Evolutionary conservation across 2,329 filamentous ascomycete species (phyloP), one percentile per base, ranked within the genome.

Genomic region (Cyphellophora europaea): DNA sequence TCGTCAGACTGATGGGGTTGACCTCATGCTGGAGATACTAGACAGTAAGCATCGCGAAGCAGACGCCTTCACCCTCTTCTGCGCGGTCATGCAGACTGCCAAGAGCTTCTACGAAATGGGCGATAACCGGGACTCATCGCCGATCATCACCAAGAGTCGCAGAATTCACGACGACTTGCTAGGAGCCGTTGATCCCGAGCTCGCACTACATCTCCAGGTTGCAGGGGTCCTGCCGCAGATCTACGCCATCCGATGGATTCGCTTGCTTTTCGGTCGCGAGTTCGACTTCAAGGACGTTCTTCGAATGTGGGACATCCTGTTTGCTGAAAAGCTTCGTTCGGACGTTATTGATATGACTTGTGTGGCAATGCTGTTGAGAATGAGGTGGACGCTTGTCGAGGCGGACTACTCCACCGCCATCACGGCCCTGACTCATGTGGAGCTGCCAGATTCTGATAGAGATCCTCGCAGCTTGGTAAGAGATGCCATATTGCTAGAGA

Each of bases 151-250:
- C 46, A 77, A 87, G 53, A 94, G 88, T 60, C 77, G 80, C 51
- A 76, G 81, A 48, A 93, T 98, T 41, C 89, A 96, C 53, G 79
- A 93, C 49, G 73, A 82, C 17, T 78, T 84, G 33, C 65, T 98
- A 29, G 75, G 76, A 38, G 79, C 77, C 44, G 69, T 86, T 18
- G 91, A 96, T 53, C 79, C 83, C n/a, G 81, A 87, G 51, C 70
- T 96, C 17, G 81, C 85, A 11, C 67, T 69, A 15, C 88, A 96
- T 56, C 69, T 98, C 12, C 79, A 78, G 39, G 73, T 76, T 40
- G 79, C 95, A 30, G 89, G 95, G 41, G 79, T 98, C 42, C 63
- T 95, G n/a, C 91, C 91, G 2, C 91, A 98, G 51, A 89, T 98
- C 33, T 98, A 96, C 53, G 65, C 96, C 15, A 93, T 96, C 44